These are phyloP conservation scores for Isoetes taiwanensis DNA, from an alignment of 75 land plant species.

Conservation along the genomic window DNA sequence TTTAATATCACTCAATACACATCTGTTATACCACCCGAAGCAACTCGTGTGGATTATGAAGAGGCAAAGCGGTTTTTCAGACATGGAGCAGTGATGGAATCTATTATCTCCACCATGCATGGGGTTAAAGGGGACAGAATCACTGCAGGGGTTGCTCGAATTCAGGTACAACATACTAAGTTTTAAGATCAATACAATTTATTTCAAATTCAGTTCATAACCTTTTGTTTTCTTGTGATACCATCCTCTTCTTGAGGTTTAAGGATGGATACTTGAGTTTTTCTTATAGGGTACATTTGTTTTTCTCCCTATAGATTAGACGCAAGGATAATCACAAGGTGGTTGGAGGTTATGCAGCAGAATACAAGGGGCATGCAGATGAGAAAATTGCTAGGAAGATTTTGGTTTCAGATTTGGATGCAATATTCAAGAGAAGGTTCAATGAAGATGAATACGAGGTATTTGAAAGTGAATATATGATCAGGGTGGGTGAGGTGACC, in stretches of 20 bases:
- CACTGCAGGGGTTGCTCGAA: conserved; percentile 19
- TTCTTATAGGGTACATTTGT: no score
- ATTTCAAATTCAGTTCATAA: background rate
- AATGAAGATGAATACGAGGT: conserved; percentile 11
- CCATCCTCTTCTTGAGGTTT: background rate
- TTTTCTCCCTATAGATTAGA: conserved; percentile 7
- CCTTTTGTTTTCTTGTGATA: background rate
- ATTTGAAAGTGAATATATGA: conserved; percentile 17
- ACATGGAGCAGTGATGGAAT: conserved; percentile 23
- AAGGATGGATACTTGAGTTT: no score
- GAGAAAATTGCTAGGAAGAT: conserved; percentile 9
- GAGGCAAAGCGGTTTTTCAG: conserved; percentile 16
- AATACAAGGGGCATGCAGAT: conserved; percentile 17
- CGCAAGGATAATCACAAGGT: conserved; percentile 16
- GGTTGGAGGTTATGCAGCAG: conserved; percentile 23
- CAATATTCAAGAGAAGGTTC: conserved; percentile 13
- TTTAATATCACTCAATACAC: conserved; percentile 16
- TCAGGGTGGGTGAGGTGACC: conserved; percentile 10
- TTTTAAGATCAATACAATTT: background rate
- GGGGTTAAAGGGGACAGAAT: conserved; percentile 23
- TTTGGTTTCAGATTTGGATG: conserved; percentile 8
- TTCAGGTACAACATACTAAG: conserved; percentile 12
- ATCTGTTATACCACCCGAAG: conserved; percentile 22
- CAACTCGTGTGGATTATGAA: background rate
- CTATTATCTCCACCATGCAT: conserved; percentile 20